phyloP scores from a whole-genome alignment of 306 rosid genomes.

The Senna tora region DNA sequence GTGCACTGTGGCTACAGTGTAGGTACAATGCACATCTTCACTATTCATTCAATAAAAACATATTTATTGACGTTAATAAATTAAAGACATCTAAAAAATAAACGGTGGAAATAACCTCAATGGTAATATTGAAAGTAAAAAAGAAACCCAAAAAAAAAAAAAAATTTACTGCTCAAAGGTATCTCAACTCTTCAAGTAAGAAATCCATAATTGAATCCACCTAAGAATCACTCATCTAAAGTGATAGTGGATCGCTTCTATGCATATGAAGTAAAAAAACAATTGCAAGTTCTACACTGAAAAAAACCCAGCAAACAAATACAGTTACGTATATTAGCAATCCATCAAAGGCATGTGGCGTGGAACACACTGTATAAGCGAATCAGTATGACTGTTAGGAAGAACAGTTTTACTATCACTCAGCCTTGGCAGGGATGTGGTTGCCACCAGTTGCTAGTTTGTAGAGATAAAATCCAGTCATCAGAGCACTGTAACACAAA shows the following conservation, averaged over 20 bases:
- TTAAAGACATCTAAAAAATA: too few relatives aligned
- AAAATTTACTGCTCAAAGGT: too few relatives aligned
- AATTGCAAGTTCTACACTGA: not conserved
- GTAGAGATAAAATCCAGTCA: constrained; percentile 63
- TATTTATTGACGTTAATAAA: too few relatives aligned
- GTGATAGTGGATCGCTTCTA: not conserved
- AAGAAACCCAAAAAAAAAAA: too few relatives aligned
- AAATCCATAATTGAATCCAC: not conserved
- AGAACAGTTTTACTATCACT: constrained; percentile 28
- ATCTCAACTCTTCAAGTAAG: too few relatives aligned
- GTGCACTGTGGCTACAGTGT: too few relatives aligned
- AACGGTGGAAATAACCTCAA: too few relatives aligned
- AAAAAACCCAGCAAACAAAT: not conserved
- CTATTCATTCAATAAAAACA: too few relatives aligned
- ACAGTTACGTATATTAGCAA: not conserved
- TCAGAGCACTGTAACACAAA: constrained; percentile 55
- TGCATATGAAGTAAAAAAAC: not conserved
- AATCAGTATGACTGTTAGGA: not conserved
- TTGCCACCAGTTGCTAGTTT: constrained; percentile 71
- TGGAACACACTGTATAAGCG: not conserved
- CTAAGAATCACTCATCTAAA: not conserved
- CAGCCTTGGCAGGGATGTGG: constrained; percentile 57
- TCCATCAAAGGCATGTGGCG: not conserved
- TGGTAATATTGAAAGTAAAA: too few relatives aligned
- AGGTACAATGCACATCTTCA: too few relatives aligned